These are phyloP conservation scores for Cystofilobasidium ferigula DNA, from an alignment of 768 basidiomycete genomes.

Conservation along the genomic window DNA sequence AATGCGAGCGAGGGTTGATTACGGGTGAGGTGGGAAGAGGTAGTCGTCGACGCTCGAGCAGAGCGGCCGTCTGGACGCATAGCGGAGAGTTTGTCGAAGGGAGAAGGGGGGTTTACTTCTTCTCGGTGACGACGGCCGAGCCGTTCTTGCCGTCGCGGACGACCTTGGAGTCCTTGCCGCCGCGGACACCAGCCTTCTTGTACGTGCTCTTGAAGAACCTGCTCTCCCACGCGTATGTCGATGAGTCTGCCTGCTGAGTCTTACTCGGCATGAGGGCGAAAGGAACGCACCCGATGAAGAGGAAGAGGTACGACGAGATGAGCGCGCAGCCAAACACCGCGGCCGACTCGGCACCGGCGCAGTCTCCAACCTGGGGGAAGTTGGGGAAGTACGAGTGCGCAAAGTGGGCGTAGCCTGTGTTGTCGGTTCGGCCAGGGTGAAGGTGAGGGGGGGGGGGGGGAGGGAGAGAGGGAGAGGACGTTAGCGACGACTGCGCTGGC, in stretches of 20 bases:
- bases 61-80: not conserved
- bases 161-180: slow-evolving; percentile 25
- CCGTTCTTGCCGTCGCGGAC: slow-evolving; percentile 28
- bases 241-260: slow-evolving; percentile 3
- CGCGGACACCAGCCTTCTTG: slow-evolving; percentile 27
- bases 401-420: slow-evolving; percentile 65
- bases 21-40: not conserved
- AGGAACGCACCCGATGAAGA: slow-evolving; percentile 65
- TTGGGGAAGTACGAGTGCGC: slow-evolving; percentile 47
- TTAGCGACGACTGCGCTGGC: not conserved
- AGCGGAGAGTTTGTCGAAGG: not conserved
- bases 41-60: not conserved
- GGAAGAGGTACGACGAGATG: slow-evolving; percentile 76
- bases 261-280: no score
- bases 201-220: slow-evolving; percentile 40
- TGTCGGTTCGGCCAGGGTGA: slow-evolving; percentile 8
- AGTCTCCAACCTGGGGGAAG: slow-evolving; percentile 65
- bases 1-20: no score
- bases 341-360: slow-evolving; percentile 77
- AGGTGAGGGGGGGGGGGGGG: not conserved
- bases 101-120: not conserved
- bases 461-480: not conserved
- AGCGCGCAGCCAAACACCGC: slow-evolving; percentile 81
- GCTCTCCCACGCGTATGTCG: not conserved
- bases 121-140: slow-evolving; percentile 27